phyloP scores from a whole-genome alignment of 2,329 filamentous ascomycete genomes.

The Neocucurbitaria cava region DNA sequence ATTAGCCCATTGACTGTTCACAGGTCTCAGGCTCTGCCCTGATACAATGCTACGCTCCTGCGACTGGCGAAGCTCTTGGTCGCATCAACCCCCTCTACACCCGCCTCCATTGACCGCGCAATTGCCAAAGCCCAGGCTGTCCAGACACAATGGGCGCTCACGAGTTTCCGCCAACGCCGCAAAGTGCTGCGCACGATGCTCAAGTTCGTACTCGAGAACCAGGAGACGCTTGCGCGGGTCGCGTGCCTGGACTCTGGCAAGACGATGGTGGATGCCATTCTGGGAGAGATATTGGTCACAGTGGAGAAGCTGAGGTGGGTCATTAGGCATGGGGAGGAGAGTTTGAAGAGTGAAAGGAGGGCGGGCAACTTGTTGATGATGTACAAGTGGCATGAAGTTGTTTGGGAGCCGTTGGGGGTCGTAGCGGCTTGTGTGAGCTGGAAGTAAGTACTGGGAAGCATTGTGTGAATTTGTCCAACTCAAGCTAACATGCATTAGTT shows the following conservation, averaged over 20 bases:
- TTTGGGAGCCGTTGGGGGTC: constrained; percentile 91
- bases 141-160: constrained; percentile 78
- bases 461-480: background rate
- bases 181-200: constrained; percentile 82
- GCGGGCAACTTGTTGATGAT: constrained; percentile 93
- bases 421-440: constrained; percentile 92
- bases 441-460: constrained; percentile 70
- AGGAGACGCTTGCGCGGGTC: constrained; percentile 82
- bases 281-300: constrained; percentile 94
- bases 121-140: constrained; percentile 76
- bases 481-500: constrained; percentile 39
- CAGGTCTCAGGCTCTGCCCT: constrained; percentile 68
- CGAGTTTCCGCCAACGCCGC: constrained; percentile 77
- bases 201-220: constrained; percentile 84
- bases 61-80: constrained; percentile 84
- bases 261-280: constrained; percentile 90
- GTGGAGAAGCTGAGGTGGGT: constrained; percentile 96
- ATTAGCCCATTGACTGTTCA: constrained; percentile 6
- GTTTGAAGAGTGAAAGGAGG: constrained; percentile 72
- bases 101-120: constrained; percentile 78
- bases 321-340: constrained; percentile 84
- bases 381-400: constrained; percentile 91
- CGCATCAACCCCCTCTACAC: constrained; percentile 77
- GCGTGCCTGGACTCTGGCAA: constrained; percentile 95
- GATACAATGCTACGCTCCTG: constrained; percentile 87